Base-by-base conservation (phyloP, 768 basidiomycete genomes). In the Suillus alpinus region DNA sequence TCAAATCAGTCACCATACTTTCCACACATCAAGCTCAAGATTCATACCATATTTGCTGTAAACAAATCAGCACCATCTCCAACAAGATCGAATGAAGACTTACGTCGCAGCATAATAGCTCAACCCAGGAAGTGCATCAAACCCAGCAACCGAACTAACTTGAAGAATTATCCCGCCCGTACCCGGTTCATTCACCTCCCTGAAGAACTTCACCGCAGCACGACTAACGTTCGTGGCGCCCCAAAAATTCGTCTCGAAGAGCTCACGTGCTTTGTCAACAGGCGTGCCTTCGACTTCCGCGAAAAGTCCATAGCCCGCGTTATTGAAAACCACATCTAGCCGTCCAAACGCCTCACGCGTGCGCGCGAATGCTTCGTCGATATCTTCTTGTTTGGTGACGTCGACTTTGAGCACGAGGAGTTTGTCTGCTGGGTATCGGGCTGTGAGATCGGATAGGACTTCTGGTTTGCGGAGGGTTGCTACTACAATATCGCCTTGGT, bases 301-400 rank as follows among this genome's bases (percentile, higher is more conserved):
- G 1, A 73, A 32, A 8, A 74, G 44, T 0, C 50, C 65, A 31
- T 66, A 69, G 40, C 63, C 69, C 59, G 80, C 79, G 63, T 81
- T 82, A 67, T 75, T 79, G 67, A 76, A 75, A 4, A 81, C 79
- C 52, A 80, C 76, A 59, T 81, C 80, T 31, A 80, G 67, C 14
- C 75, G 62, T 2, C 77, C 76, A 65, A 80, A 80, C 6, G 62
- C 61, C 12, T 69, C 66, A 40, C 69, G 68, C 0, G 74, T 71
- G 8, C 61, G 58, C 0, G 62, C 53, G 58, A 82, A 81, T 0
- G 75, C 78, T 1, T 64, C 62, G 8, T 50, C 44, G 53, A 81
- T 73, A 0, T 79, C 71, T 5, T 63, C 53, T 3, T 56, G 63
- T 4, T 59, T 64, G 9, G 72, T 72, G 34, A 82, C 79, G 61